Evolutionary conservation across 139 green algal genomes (phyloP), one percentile per base, ranked within the genome.

Genomic region (Chlorella sp.): DNA sequence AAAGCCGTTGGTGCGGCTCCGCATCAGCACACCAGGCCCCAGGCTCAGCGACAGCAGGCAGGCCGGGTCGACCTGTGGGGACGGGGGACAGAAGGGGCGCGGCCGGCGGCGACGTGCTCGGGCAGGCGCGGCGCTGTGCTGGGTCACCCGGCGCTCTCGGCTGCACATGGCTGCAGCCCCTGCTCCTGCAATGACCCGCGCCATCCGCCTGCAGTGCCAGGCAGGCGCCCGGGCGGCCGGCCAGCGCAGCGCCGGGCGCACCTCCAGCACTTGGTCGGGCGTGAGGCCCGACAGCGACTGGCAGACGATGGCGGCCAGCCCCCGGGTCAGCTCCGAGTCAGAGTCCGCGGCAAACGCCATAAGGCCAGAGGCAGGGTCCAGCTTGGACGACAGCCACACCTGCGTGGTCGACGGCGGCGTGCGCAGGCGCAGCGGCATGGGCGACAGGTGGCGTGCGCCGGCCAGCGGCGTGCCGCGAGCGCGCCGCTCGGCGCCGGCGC

Each of bases 261-360:
- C 72, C 77, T 84, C 38, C 61, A 94, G 58, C 3, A 97, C 70
- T 61, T 95, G 85, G 0, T 87, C 77, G 0, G 91, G 84, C 0
- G 75, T 91, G 1, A 93, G 73, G 12, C 93, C 95, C 14, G 77
- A 85, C 27, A 97, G 79, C 0, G 70, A 79, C 0, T 81, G 23
- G 0, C 83, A 58, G 46, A 98, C 79, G 46, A 98, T 45, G 1
- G 83, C 87, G 45, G 77, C 82, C 38, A 98, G 58, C 23, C 95
- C 95, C 4, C 77, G 56, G 6, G 88, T 93, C 8, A 98, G 43
- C 50, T 91, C 88, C 29, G 80, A 88, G 81, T 98, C 92, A 27
- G 86, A 93, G 65, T 93, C 88, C 0, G 75, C 93, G 3, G 31
- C 36, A 35, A 96, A 81, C 27, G 74, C 33, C 33, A 98, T 71